phyloP scores from a whole-genome alignment of 2,329 filamentous ascomycete genomes.

The Epichloe bromicola region DNA sequence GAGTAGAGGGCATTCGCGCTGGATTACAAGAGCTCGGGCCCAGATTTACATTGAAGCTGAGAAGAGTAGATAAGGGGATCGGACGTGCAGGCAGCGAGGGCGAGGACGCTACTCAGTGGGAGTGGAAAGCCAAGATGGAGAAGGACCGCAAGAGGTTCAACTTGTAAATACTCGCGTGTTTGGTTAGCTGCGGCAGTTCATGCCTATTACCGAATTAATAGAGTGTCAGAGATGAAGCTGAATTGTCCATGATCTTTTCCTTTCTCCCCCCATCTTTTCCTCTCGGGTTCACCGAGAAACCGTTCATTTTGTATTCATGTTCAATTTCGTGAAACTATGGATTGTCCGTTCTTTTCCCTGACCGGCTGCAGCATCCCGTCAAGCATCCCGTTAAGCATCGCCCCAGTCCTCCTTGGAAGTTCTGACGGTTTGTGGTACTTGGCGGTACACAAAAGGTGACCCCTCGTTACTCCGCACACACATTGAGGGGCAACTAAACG shows the following conservation, averaged over 20 bases:
- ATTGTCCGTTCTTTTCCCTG: no score
- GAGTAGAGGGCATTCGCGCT: constrained; percentile 72
- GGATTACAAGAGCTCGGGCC: constrained; percentile 86
- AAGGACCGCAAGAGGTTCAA: constrained; percentile 90
- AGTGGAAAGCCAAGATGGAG: constrained; percentile 94
- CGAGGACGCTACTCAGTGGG: constrained; percentile 73
- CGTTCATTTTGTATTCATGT: no score
- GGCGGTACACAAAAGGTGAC: not conserved
- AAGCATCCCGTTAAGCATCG: no score
- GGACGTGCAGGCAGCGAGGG: constrained; percentile 53
- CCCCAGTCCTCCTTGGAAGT: not conserved
- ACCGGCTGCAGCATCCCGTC: no score
- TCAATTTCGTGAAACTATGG: no score
- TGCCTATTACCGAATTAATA: not conserved
- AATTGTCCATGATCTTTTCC: no score
- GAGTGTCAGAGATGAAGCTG: not conserved
- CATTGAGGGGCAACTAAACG: no score
- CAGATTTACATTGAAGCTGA: constrained; percentile 62
- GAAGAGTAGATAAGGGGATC: constrained; percentile 83
- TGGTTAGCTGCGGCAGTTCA: no score
- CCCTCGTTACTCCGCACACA: not conserved
- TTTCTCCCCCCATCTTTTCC: no score
- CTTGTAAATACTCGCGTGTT: constrained; percentile 35
- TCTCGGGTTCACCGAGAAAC: no score
- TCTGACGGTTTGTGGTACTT: not conserved